A percentile compares a stretch with the other conserved stretches of the same genome.
These are phyloP conservation scores for Skeletonema costatum DNA, from an alignment of 108 stramenopile species.

Conservation along the genomic window DNA sequence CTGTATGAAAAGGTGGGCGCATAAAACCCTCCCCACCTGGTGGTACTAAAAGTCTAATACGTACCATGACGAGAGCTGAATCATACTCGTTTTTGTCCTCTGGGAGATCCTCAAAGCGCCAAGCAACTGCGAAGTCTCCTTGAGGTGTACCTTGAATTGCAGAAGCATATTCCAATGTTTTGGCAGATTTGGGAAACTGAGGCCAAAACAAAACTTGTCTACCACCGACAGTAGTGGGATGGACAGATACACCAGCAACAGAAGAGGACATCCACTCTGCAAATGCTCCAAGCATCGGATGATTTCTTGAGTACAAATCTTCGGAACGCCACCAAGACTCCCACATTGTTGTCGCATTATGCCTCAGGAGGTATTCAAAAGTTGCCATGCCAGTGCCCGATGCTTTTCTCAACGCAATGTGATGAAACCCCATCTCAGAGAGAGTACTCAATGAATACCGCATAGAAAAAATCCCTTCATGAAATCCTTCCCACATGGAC, in stretches of 20 bases:
- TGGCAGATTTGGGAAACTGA: conserved; percentile 34
- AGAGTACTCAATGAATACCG: conserved; percentile 35
- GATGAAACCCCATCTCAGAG: conserved; percentile 33
- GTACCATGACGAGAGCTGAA: conserved; percentile 32
- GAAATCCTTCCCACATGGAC: conserved; percentile 36
- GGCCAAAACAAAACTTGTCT: conserved; percentile 36
- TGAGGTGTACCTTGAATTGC: conserved; percentile 23
- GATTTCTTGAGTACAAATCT: conserved; percentile 43
- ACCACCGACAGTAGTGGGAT: conserved; percentile 30
- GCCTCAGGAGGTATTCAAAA: conserved; percentile 45
- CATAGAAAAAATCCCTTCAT: conserved; percentile 41
- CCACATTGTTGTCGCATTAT: conserved; percentile 63
- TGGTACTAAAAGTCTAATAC: conserved; percentile 26
- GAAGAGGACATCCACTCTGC: conserved; percentile 49
- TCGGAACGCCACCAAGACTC: conserved; percentile 53
- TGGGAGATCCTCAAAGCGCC: conserved; percentile 40
- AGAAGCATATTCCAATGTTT: conserved; percentile 26
- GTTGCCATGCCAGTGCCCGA: conserved; percentile 27
- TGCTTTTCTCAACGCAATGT: conserved; percentile 36
- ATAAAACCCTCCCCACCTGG: conserved; percentile 12
- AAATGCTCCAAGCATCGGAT: conserved; percentile 54
- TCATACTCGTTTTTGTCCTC: conserved; percentile 15
- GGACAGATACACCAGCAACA: conserved; percentile 39
- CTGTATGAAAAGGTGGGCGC: conserved; percentile 15
- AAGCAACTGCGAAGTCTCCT: conserved; percentile 39